Evolutionary conservation across 2,329 filamentous ascomycete genomes (phyloP), one percentile per base, ranked within the genome.

Genomic region (Lachnellula hyalina): DNA sequence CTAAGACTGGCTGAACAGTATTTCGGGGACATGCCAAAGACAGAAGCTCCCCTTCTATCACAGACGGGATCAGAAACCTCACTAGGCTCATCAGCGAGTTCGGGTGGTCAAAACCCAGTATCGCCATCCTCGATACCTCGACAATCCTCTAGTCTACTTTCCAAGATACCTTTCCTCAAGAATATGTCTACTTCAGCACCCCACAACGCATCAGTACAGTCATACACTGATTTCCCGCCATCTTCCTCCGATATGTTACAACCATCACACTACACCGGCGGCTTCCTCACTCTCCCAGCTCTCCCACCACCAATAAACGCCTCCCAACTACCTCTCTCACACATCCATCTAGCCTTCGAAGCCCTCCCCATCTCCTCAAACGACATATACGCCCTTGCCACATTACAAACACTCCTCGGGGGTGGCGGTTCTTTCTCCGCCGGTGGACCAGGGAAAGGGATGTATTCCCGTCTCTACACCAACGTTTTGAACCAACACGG

Each of bases 391-490:
- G 92, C 94, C 17, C 85, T 97, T 45, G 94, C 94, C 6, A 96
- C 93, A 0, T 80, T 99, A 1, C 95, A 97, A 73, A 97, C 91
- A 1, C 86, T 99, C 9, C 89, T 99, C 35, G 94, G 94, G 55
- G 94, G 94, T 47, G 94, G 94, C 48, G 94, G 94, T 23, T 96
- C 92, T 53, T 99, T 99, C 77, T 96, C 90, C 15, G 94, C 94
- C 52, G 94, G 94, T 65, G 94, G 94, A 0, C 94, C 94, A 4
- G 94, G 94, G 51, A 99, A 99, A 77, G 94, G 94, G 71, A 99
- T 99, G 94, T 97, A 97, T 78, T 96, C 90, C 38, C 87, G 94
- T 12, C 83, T 99, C 8, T 99, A 96, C 78, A 97, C 92, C 60
- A 96, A 96, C 70, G 93, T 97, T 0, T 82, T 99, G 50, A 99